These are phyloP conservation scores for Biscutella auriculata DNA, from an alignment of 441 rosid genomes.

Conservation along the genomic window DNA sequence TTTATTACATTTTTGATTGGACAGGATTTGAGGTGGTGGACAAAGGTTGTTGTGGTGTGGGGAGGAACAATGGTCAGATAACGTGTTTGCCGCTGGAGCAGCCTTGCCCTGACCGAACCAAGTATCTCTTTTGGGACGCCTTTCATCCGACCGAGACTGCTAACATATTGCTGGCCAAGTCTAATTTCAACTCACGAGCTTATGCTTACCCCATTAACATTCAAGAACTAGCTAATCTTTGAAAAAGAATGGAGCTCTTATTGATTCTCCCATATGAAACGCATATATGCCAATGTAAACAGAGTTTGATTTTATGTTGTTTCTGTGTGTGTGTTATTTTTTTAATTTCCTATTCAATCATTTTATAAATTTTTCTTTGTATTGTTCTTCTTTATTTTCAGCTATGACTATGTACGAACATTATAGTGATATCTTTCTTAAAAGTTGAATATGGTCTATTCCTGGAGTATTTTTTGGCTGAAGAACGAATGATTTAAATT, in stretches of 20 bases:
- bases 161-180: slow-evolving; percentile 41
- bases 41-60: slow-evolving; percentile 88
- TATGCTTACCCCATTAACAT: slow-evolving; percentile 63
- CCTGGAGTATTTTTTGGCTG: no score
- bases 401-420: no score
- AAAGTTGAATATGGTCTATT: no score
- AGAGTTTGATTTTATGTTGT: no score
- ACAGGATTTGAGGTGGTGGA: slow-evolving; percentile 70
- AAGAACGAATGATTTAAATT: no score
- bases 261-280: neutral
- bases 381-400: no score
- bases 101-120: slow-evolving; percentile 48
- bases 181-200: slow-evolving; percentile 34
- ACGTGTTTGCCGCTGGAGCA: slow-evolving; percentile 75
- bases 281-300: neutral
- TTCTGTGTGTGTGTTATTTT: no score
- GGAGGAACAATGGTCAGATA: slow-evolving; percentile 79
- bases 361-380: no score
- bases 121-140: slow-evolving; percentile 79
- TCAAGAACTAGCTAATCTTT: slow-evolving; percentile 49
- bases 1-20: no score
- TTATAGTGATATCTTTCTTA: no score
- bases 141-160: slow-evolving; percentile 74
- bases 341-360: no score
- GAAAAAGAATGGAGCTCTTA: neutral